Base-by-base conservation (phyloP, 768 basidiomycete genomes). In the Lentinula detonsa region DNA sequence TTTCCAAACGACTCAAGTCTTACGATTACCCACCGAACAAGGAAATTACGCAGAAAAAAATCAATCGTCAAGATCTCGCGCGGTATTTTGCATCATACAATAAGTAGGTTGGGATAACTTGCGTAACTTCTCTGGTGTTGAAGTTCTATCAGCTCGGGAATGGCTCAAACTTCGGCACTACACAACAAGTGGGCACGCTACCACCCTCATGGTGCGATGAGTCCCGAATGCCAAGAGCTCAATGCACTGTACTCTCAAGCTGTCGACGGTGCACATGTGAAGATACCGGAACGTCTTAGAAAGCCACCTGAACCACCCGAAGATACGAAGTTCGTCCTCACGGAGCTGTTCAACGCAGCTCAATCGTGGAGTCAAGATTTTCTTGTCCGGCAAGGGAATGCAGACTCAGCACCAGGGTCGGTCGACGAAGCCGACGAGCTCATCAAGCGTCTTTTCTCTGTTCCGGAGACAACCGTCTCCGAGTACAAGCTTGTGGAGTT, bases 241-340 rank as follows among this genome's bases (percentile, higher is more conserved):
- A 88, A 88, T 62, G 87, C 86, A 0, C 71, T 89, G 8, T 85
- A 89, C 64, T 89, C 87, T 2, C 84, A 86, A 58, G 84, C 81
- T 2, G 87, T 88, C 1, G 87, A 88, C 64, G 87, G 87, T 0
- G 86, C 82, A 0, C 75, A 76, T 10, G 79, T 88, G 55, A 83
- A 74, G 67, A 85, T 84, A 56, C 86, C 82, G 0, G 85, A 82
- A 42, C 75, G 81, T 50, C 71, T 88, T 23, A 68, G 71, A n/a
- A 80, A 71, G 15, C 81, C 84, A 2, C 85, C 85, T 1, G 74
- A 76, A 31, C 75, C 76, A 3, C 65, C 69, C 5, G 66, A 74
- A 5, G 55, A n/a, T 9, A 45, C 55, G 5, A 72, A 75, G 2
- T 87, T 79, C 65, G 78, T 88, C 46, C 70, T 87, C 7, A 83